Conservation (phyloP, 2,329 filamentous ascomycete species). For the Biscogniauxia mediterranea region DNA sequence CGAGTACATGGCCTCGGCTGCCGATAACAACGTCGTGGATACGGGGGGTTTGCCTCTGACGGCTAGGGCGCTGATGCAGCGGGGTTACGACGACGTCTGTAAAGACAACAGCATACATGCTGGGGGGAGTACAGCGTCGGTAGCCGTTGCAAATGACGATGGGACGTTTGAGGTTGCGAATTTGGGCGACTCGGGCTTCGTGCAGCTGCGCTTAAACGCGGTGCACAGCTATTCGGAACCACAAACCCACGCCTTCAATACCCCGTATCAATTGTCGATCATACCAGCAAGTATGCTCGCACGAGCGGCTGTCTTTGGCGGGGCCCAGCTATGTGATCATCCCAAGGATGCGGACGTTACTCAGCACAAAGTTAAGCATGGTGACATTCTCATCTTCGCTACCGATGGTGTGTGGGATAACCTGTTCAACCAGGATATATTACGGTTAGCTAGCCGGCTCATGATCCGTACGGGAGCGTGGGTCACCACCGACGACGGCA, state of each 20-base stretch:
- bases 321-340: constrained; percentile 75
- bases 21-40: constrained; percentile 52
- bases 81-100: constrained; percentile 79
- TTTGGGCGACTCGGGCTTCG: constrained; percentile 90
- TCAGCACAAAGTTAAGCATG: constrained; percentile 75
- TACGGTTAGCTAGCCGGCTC: constrained; percentile 72
- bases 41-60: constrained; percentile 42
- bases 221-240: constrained; percentile 80
- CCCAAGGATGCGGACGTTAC: constrained; percentile 82
- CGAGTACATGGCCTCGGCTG: constrained; percentile 82
- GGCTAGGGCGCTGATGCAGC: constrained; percentile 72
- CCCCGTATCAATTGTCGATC: constrained; percentile 89
- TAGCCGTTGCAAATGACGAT: constrained; percentile 72
- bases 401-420: constrained; percentile 98
- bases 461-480: constrained; percentile 78
- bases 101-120: constrained; percentile 70
- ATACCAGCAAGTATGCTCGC: constrained; percentile 77
- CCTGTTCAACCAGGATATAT: constrained; percentile 83
- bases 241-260: constrained; percentile 97
- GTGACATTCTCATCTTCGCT: constrained; percentile 89
- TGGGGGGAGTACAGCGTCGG: constrained; percentile 87
- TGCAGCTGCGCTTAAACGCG: constrained; percentile 81
- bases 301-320: constrained; percentile 81
- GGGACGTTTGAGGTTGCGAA: constrained; percentile 87
- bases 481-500: constrained; percentile 60